Conservation (phyloP, 164 flowering plant species). For the Vitis rotundifolia region DNA sequence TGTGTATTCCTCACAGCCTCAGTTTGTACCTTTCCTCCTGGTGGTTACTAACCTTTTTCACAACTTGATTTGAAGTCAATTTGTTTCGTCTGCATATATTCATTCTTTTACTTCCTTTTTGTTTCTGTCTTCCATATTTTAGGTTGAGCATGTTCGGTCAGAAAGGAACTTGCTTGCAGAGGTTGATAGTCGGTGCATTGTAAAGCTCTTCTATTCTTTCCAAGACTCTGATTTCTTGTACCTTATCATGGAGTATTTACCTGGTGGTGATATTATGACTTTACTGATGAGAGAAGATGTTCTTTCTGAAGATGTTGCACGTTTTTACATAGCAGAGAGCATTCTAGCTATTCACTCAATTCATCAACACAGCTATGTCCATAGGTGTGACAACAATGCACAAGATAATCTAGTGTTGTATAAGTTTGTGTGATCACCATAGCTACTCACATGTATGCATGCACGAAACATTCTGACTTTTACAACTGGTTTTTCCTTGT, state of each 20-base stretch:
- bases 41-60: too few species aligned
- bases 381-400: conserved; percentile 50
- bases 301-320: conserved; percentile 83
- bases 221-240: conserved; percentile 89
- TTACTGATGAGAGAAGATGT: conserved; percentile 81
- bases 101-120: background rate
- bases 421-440: background rate
- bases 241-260: conserved; percentile 96
- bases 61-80: background rate
- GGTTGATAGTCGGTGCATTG: conserved; percentile 91
- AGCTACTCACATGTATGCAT: too few species aligned
- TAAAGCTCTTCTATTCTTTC: conserved; percentile 80
- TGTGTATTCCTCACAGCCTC: too few species aligned
- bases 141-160: conserved; percentile 95
- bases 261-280: conserved; percentile 96
- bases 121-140: conserved; percentile 12
- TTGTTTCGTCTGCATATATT: background rate
- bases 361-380: conserved; percentile 83
- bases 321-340: conserved; percentile 90
- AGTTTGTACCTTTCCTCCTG: too few species aligned
- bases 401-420: background rate
- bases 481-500: too few species aligned
- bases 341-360: conserved; percentile 83
- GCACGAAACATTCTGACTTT: too few species aligned
- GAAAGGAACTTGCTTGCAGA: conserved; percentile 90